Conservation (phyloP, 2,329 filamentous ascomycete species). For the Leptodontidium sp. region DNA sequence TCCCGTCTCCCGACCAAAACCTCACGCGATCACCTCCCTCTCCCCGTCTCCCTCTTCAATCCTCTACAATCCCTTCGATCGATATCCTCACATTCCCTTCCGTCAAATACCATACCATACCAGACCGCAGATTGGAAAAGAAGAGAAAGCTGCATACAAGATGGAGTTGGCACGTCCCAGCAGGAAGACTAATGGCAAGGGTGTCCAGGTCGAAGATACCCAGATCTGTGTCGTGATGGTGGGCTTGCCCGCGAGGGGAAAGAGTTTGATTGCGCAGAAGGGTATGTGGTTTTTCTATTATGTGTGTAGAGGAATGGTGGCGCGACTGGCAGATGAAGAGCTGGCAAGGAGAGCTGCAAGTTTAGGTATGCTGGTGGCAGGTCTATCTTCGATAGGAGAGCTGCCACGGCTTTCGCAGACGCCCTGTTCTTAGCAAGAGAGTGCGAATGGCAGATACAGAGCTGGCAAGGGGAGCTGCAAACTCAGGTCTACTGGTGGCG, state of each 20-base stretch:
- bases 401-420: not conserved
- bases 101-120: not conserved
- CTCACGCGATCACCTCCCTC: slow-evolving; percentile 37
- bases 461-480: not conserved
- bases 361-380: not conserved
- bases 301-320: too few species aligned
- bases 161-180: slow-evolving; percentile 40
- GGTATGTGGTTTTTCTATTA: slow-evolving; percentile 59
- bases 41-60: not conserved
- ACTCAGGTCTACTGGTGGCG: not conserved
- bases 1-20: slow-evolving; percentile 29
- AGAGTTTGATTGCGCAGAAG: slow-evolving; percentile 98
- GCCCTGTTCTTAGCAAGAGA: too few species aligned
- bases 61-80: slow-evolving; percentile 2
- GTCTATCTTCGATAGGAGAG: not conserved
- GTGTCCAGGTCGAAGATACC: slow-evolving; percentile 91
- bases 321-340: slow-evolving; percentile 8
- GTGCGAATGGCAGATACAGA: not conserved
- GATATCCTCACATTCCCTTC: not conserved
- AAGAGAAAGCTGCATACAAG: slow-evolving; percentile 4
- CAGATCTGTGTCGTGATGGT: slow-evolving; percentile 99
- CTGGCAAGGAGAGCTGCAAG: not conserved
- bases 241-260: slow-evolving; percentile 91
- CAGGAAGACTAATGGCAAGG: slow-evolving; percentile 65
- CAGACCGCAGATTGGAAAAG: not conserved